Evolutionary conservation across 805 yeast species (phyloP).

Genomic region (Torulaspora franciscae): DNA sequence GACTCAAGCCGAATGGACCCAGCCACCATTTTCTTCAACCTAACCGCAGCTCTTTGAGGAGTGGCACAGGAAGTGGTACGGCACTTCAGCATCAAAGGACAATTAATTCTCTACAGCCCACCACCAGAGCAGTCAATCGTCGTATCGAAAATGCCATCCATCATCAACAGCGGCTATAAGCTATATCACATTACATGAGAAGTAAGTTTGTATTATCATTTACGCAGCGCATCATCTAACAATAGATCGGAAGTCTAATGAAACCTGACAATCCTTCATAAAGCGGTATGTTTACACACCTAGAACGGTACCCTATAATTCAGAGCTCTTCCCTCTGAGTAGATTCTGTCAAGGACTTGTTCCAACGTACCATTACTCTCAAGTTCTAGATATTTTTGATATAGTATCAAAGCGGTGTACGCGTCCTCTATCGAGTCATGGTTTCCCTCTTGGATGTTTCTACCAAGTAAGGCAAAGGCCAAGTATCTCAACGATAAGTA

Average conservation of each 20-base stretch:
- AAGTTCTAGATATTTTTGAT: slow-evolving; percentile 65
- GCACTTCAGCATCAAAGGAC: slow-evolving; percentile 27
- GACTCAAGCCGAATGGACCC: slow-evolving; percentile 9
- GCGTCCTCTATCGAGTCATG: slow-evolving; percentile 99
- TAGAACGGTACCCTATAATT: slow-evolving; percentile 32
- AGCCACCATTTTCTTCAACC: slow-evolving; percentile 14
- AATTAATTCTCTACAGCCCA: slow-evolving; percentile 35
- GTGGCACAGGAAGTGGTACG: slow-evolving; percentile 15
- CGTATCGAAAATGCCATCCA: slow-evolving; percentile 26
- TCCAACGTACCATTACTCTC: slow-evolving; percentile 56
- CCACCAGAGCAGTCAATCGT: slow-evolving; percentile 42
- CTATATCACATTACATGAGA: neutral
- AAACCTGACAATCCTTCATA: neutral
- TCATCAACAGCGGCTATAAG: slow-evolving; percentile 16
- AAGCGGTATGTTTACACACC: neutral
- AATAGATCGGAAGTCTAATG: neutral
- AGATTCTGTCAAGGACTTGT: slow-evolving; percentile 56
- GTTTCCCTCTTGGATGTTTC: slow-evolving; percentile 82
- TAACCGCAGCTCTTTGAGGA: slow-evolving; percentile 17
- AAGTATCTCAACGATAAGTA: slow-evolving; percentile 79
- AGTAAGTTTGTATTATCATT: neutral
- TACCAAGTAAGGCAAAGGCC: slow-evolving; percentile 70
- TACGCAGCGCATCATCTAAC: neutral
- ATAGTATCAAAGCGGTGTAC: slow-evolving; percentile 71
- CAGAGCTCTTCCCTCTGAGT: slow-evolving; percentile 53